Evolutionary conservation across 352 stramenopile species (phyloP).

Genomic region (Phytophthora vignae): DNA sequence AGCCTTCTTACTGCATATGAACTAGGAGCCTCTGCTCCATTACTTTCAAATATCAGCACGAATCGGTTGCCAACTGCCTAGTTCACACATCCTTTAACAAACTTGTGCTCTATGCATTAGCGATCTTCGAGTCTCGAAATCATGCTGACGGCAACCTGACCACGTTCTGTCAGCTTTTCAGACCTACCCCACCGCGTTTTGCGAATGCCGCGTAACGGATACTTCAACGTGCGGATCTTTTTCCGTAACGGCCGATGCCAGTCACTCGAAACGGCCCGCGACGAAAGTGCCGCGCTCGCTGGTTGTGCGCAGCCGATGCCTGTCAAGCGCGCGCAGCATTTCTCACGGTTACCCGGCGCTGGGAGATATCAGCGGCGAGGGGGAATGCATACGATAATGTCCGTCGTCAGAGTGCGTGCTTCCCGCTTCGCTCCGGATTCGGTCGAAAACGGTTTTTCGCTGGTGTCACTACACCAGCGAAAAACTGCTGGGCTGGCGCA

Average conservation of each 20-base stretch:
- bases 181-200: not conserved
- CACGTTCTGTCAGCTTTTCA: not conserved
- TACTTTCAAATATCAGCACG: too few species aligned
- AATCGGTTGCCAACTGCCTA: too few species aligned
- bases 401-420: constrained; percentile 14
- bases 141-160: too few species aligned
- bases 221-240: constrained; percentile 19
- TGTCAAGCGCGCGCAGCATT: constrained; percentile 12
- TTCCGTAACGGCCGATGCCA: constrained; percentile 24
- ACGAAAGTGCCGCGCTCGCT: constrained; percentile 3
- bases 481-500: constrained; percentile 3
- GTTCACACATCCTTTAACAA: too few species aligned
- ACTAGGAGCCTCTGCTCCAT: too few species aligned
- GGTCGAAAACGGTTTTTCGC: constrained; percentile 26
- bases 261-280: constrained; percentile 19
- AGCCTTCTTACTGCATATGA: too few species aligned
- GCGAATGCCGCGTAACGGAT: not conserved
- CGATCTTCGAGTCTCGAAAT: too few species aligned
- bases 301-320: constrained; percentile 13
- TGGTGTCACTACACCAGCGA: too few species aligned
- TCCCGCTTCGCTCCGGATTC: constrained; percentile 14
- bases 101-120: too few species aligned
- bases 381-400: constrained; percentile 2
- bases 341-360: constrained; percentile 17
- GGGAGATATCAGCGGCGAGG: constrained; percentile 7